Percentiles rank a stretch among this genome's conserved stretches.
These are phyloP conservation scores for Abortiporus biennis DNA, from an alignment of 1,284 basidiomycete genomes.

Conservation along the genomic window DNA sequence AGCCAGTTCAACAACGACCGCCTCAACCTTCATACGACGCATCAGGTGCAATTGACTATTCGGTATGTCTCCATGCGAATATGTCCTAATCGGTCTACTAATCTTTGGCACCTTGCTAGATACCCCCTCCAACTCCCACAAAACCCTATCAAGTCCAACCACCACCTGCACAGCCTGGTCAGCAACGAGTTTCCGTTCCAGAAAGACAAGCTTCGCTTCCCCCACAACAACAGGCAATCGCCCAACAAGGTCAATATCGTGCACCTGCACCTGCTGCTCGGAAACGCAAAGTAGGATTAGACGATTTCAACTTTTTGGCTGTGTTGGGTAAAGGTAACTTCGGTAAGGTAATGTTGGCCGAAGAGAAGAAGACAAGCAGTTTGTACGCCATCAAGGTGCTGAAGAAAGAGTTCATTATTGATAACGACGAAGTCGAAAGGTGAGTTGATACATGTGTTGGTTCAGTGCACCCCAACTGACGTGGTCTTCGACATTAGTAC, in stretches of 20 bases:
- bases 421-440: conserved; percentile 99
- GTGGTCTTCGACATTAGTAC: conserved; percentile 52
- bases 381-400: conserved; percentile 99
- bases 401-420: conserved; percentile 99
- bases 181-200: conserved; percentile 16
- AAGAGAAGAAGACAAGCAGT: conserved; percentile 89
- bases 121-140: conserved; percentile 23
- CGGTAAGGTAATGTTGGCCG: conserved; percentile 99
- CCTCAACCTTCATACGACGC: too few relatives aligned
- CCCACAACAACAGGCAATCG: conserved; percentile 13
- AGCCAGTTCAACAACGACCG: conserved; percentile 16
- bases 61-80: too few relatives aligned
- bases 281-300: conserved; percentile 88
- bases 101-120: conserved; percentile 4
- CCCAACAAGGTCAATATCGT: conserved; percentile 22
- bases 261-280: conserved; percentile 27
- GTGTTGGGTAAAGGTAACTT: conserved; percentile 99
- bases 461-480: conserved; percentile 7
- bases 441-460: conserved; percentile 27
- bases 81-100: not conserved
- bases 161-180: conserved; percentile 13
- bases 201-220: conserved; percentile 23
- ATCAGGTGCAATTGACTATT: conserved; percentile 18
- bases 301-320: conserved; percentile 99
- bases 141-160: conserved; percentile 23